Base-by-base conservation (phyloP, 1,284 basidiomycete genomes). In the Clitocybe nebularis region DNA sequence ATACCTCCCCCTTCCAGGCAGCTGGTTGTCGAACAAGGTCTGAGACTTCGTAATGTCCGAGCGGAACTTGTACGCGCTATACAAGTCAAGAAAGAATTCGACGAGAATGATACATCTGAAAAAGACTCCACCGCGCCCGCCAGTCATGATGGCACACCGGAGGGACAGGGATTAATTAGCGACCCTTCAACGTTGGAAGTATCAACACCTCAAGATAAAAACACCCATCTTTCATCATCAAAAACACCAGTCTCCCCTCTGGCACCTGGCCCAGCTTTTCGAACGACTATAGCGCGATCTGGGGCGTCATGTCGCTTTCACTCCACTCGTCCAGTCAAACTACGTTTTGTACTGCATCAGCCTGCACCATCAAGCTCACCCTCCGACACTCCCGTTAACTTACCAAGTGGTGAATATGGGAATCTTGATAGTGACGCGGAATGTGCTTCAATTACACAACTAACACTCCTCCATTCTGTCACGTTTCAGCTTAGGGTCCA, bases 231-330 rank as follows among this genome's bases (percentile, higher is more conserved):
- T 7, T 61, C 63, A 2, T 67, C 63, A 6, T 65, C 67, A 14
- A 72, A 71, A 45, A 54, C 66, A 17, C 70, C 72, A 2, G 45
- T 63, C 17, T 70, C 70, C 23, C 60, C 68, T 17, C 58, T 54
- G 13, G 63, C 61, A 45, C 49, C 56, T n/a, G 69, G 62, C 20
- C 64, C 68, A 11, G 64, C 70, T 5, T 71, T 71, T 47, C 69
- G 67, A 46, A 73, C 70, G 4, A 68, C 80, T 36, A 62, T 89
- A 21, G 80, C 84, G 2, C 75, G 82, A 8, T 88, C 87, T 10
- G 87, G 87, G 26, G 84, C 84, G 23, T 79, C 84, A 22, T 89
- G 87, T 63, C 79, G 84, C 30, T 84, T 90, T 53, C 86, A 90
- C 55, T 76, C 81, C 1, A 74, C 77, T 25, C 72, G 72, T 13